phyloP scores from a whole-genome alignment of 805 yeast genomes.

The Kurtzmaniella cleridarum region DNA sequence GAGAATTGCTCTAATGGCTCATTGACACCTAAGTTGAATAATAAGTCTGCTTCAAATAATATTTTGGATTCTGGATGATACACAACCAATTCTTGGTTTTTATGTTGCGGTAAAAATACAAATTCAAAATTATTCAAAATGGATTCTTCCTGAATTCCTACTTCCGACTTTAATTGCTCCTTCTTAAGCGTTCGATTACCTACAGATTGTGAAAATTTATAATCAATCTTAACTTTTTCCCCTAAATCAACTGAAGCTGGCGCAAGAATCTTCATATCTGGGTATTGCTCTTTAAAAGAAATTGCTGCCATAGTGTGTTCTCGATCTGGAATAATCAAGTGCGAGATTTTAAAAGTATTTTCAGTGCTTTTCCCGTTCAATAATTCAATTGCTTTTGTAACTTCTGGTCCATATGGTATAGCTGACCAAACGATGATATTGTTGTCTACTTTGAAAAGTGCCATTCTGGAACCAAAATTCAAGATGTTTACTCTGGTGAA shows the following conservation, averaged over 20 bases:
- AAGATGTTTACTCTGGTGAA: slow-evolving; percentile 26
- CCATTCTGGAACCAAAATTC: slow-evolving; percentile 41
- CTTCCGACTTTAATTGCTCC: slow-evolving; percentile 15
- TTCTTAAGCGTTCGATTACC: slow-evolving; percentile 31
- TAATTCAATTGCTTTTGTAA: slow-evolving; percentile 32
- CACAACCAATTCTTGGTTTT: slow-evolving; percentile 54
- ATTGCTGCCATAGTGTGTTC: slow-evolving; percentile 63
- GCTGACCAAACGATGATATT: slow-evolving; percentile 50
- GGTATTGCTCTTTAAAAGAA: slow-evolving; percentile 45
- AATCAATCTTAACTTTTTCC: slow-evolving; percentile 33
- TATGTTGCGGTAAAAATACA: slow-evolving; percentile 50
- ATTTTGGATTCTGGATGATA: slow-evolving; percentile 44
- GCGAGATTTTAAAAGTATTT: slow-evolving; percentile 33
- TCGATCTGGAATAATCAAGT: slow-evolving; percentile 55
- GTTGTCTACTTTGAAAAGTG: slow-evolving; percentile 26
- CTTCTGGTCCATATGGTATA: slow-evolving; percentile 47
- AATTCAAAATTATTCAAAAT: slow-evolving; percentile 45
- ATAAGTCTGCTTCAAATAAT: slow-evolving; percentile 54
- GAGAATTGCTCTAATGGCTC: slow-evolving; percentile 37
- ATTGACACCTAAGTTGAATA: slow-evolving; percentile 48
- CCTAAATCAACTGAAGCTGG: slow-evolving; percentile 36
- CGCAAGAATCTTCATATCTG: slow-evolving; percentile 50
- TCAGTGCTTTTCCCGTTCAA: slow-evolving; percentile 27
- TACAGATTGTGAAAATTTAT: slow-evolving; percentile 25
- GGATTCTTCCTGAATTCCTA: slow-evolving; percentile 33